phyloP scores from a whole-genome alignment of 2,329 filamentous ascomycete genomes.

The Aspergillus felis region DNA sequence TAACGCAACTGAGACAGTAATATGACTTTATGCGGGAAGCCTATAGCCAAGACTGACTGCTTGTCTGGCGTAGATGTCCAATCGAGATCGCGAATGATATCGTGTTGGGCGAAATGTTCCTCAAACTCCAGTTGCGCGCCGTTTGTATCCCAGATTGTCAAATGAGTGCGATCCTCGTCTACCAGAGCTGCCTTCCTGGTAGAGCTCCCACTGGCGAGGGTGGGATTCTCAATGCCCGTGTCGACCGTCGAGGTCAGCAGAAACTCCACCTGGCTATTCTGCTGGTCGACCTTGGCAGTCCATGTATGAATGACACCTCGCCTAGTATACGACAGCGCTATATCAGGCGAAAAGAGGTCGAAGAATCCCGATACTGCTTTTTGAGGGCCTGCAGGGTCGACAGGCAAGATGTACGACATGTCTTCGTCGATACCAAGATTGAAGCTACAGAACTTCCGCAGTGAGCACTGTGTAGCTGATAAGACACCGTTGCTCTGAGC shows the following conservation, averaged over 20 bases:
- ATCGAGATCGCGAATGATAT: conserved; percentile 79
- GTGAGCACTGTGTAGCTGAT: conserved; percentile 38
- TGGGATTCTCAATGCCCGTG: conserved; percentile 68
- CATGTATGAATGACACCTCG: conserved; percentile 75
- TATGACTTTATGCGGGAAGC: conserved; percentile 80
- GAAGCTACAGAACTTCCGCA: conserved; percentile 69
- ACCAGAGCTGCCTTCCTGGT: conserved; percentile 84
- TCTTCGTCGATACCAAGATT: conserved; percentile 56
- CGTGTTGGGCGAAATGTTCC: conserved; percentile 67
- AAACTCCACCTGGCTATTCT: conserved; percentile 67
- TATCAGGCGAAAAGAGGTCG: conserved; percentile 79
- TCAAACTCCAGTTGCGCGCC: conserved; percentile 78
- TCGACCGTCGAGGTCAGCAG: conserved; percentile 76
- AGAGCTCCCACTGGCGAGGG: conserved; percentile 78
- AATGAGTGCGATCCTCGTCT: conserved; percentile 64
- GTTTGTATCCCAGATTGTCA: conserved; percentile 89
- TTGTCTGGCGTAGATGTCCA: conserved; percentile 90
- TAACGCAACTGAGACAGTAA: conserved; percentile 84
- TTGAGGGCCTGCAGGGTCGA: conserved; percentile 77
- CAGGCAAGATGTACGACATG: conserved; percentile 64
- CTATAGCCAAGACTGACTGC: conserved; percentile 87
- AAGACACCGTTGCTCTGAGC: conserved; percentile 21
- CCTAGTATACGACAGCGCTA: conserved; percentile 78
- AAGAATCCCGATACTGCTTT: conserved; percentile 72
- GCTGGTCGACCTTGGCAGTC: conserved; percentile 69